Evolutionary conservation across 257 asterid species (phyloP).

Genomic region (Rhazya stricta): DNA sequence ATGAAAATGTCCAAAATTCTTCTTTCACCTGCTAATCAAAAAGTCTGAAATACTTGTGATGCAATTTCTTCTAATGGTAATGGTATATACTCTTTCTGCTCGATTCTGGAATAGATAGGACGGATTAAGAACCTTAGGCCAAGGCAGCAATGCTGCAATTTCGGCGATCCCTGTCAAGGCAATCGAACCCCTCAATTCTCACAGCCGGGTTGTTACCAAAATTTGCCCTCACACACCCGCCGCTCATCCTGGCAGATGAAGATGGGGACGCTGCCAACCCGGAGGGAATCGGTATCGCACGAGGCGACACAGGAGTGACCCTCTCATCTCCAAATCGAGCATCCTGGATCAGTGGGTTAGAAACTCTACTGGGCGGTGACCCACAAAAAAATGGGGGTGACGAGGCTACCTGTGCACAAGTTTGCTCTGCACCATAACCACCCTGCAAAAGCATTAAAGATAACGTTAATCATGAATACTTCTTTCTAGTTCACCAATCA

Average conservation of each 20-base stretch:
- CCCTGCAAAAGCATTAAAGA: constrained; percentile 44
- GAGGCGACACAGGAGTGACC: constrained; percentile 56
- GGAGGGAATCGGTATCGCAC: constrained; percentile 51
- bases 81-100: constrained; percentile 15
- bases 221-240: constrained; percentile 72
- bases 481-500: neutral
- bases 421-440: constrained; percentile 47
- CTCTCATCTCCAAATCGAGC: constrained; percentile 73
- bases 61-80: constrained; percentile 8
- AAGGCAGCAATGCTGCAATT: constrained; percentile 94
- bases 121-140: constrained; percentile 39
- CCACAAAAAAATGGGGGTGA: constrained; percentile 99
- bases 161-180: constrained; percentile 88
- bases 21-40: constrained; percentile 22
- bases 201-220: constrained; percentile 96
- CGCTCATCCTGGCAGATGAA: constrained; percentile 48
- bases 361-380: constrained; percentile 99
- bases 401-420: constrained; percentile 61
- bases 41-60: neutral
- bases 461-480: neutral
- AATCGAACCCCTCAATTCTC: constrained; percentile 90
- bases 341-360: constrained; percentile 97
- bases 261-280: constrained; percentile 55
- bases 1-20: constrained; percentile 38
- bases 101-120: constrained; percentile 3